These are phyloP conservation scores for Graphiopsis chlorocephala DNA, from an alignment of 2,329 filamentous ascomycete species.

Conservation along the genomic window DNA sequence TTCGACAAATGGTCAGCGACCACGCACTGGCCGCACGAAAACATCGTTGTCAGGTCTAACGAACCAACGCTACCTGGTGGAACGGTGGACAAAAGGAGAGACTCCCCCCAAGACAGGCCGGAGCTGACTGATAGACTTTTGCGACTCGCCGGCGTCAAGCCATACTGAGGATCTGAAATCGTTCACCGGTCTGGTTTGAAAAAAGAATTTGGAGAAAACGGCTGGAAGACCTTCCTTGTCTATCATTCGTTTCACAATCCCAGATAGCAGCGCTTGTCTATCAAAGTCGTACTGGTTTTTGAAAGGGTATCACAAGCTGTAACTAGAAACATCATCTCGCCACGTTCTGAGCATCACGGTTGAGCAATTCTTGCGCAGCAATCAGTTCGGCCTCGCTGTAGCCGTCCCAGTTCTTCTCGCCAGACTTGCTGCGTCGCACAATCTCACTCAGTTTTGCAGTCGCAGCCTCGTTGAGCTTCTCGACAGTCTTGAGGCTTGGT, in stretches of 20 bases:
- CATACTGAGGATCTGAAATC: neutral
- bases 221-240: neutral
- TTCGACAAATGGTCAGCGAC: constrained; percentile 22
- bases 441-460: constrained; percentile 76
- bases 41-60: neutral
- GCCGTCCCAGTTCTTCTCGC: constrained; percentile 67
- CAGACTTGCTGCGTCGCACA: constrained; percentile 59
- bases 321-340: constrained; percentile 28
- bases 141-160: neutral
- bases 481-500: constrained; percentile 58
- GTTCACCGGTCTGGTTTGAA: neutral
- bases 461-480: constrained; percentile 68
- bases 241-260: neutral
- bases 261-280: neutral
- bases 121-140: neutral
- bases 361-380: constrained; percentile 66
- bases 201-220: neutral
- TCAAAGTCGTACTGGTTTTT: neutral
- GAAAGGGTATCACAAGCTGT: neutral
- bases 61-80: neutral
- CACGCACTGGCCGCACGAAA: constrained; percentile 24
- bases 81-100: neutral
- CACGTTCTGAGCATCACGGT: constrained; percentile 46
- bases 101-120: neutral
- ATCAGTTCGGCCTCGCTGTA: constrained; percentile 70